Base-by-base conservation (phyloP, 1,139 yeast genomes). In the Pneumocystis murina region DNA sequence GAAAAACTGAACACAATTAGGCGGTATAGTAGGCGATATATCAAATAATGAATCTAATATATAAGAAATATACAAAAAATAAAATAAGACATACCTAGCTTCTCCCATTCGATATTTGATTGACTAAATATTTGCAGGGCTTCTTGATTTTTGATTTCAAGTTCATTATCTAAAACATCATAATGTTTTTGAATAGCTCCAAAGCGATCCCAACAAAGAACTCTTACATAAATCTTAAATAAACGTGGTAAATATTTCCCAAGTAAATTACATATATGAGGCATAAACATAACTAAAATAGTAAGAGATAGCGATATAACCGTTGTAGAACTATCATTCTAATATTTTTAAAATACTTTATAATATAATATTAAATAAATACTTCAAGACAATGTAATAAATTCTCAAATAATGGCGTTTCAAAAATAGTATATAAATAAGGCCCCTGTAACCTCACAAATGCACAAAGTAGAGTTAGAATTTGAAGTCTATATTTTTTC, bases 261-360 rank as follows among this genome's bases (percentile, higher is more conserved):
- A 2, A 82, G 69, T 24, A 69, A 72, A 38, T 74, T 72, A 64
- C 80, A 76, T 1, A 82, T 71, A 67, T 81, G 82, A 0, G 88
- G 88, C 7, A 84, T 70, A 10, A 80, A 65, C 85, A 84, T 82
- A 6, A 80, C 77, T 62, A 84, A 67, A 0, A 78, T 71, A 1
- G 80, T 77, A 17, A 81, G 69, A 1, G 80, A 76, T 7, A 79
- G 73, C 39, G 77, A 74, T 20, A 84, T 72, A 0, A 77, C 72
- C 1, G 77, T 73, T 8, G 78, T 76, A 58, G 80, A 76, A 20
- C 74, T 71, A 68, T 84, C 89, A 59, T 73, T 74, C 65, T 78
- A 62, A 64, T 6, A 57, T 20, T 24, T 63, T 61, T 38, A 38
- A 33, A 10, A 38, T 14, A 28, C 7, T 61, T 39, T 2, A 54